A percentile compares a stretch with the other conserved stretches of the same genome.
Evolutionary conservation across 371 early-diverging fungal genomes (phyloP).

Genomic region (Phascolomyces articulosus): DNA sequence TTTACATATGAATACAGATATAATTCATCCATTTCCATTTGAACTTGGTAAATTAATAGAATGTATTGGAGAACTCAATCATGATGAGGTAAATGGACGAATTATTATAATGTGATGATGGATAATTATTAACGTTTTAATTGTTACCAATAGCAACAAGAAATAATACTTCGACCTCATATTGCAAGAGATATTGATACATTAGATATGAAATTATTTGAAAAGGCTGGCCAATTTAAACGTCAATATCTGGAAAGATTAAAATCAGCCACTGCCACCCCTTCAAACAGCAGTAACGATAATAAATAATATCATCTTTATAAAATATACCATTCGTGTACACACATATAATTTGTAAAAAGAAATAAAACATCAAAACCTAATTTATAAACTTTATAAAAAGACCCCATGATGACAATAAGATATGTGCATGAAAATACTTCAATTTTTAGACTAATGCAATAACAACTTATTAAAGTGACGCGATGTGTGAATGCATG

Average conservation of each 20-base stretch:
- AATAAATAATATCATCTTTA: too few relatives aligned
- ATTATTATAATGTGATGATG: not conserved
- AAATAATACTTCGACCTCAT: constrained; percentile 8
- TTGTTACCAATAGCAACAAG: not conserved
- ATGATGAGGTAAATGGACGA: not conserved
- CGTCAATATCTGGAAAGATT: not conserved
- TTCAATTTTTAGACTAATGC: too few relatives aligned
- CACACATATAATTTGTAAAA: too few relatives aligned
- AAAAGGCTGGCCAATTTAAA: constrained; percentile 10
- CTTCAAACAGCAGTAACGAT: too few relatives aligned
- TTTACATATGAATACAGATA: constrained; percentile 7
- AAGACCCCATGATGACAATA: too few relatives aligned
- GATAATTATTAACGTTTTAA: not conserved
- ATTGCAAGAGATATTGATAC: constrained; percentile 14
- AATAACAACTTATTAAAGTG: too few relatives aligned
- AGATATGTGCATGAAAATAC: too few relatives aligned
- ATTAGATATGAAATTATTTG: constrained; percentile 16
- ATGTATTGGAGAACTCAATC: constrained; percentile 14
- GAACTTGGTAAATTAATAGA: constrained; percentile 1
- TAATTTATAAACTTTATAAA: too few relatives aligned
- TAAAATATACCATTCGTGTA: too few relatives aligned
- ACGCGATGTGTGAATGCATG: too few relatives aligned
- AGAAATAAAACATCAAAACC: too few relatives aligned
- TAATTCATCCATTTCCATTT: constrained; percentile 13
- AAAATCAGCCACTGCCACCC: not conserved